Percentiles rank a stretch among this genome's conserved stretches.
These are phyloP conservation scores for Smallanthus sonchifolius DNA, from an alignment of 129 eudicot species.

Conservation along the genomic window DNA sequence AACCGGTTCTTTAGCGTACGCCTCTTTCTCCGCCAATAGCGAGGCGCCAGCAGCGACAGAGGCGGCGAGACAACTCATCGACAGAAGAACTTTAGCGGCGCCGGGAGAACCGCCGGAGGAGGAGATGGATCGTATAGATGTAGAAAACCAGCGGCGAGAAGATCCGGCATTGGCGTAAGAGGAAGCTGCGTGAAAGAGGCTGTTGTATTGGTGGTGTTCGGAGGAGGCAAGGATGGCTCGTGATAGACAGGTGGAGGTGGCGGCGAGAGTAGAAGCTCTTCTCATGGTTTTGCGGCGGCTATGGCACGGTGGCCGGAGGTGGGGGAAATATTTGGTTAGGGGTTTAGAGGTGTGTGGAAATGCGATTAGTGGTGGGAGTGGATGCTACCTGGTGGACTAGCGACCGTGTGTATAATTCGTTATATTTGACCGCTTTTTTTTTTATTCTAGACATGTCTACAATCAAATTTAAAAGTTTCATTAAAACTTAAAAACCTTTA, in stretches of 20 bases:
- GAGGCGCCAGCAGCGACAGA: slow-evolving; percentile 33
- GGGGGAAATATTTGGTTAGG: background rate
- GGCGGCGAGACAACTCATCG: slow-evolving; percentile 33
- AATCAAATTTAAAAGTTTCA: too few relatives aligned
- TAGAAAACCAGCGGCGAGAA: slow-evolving; percentile 47
- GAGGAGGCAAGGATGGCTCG: slow-evolving; percentile 35
- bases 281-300: slow-evolving; percentile 27
- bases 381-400: slow-evolving; percentile 28
- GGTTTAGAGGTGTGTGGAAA: slow-evolving; percentile 17
- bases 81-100: slow-evolving; percentile 8
- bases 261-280: slow-evolving; percentile 39
- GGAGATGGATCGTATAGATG: slow-evolving; percentile 19
- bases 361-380: background rate
- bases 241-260: slow-evolving; percentile 38
- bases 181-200: slow-evolving; percentile 40
- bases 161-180: slow-evolving; percentile 33
- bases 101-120: background rate
- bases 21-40: slow-evolving; percentile 30
- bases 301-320: slow-evolving; percentile 1
- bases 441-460: too few relatives aligned
- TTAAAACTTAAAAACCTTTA: too few relatives aligned
- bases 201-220: slow-evolving; percentile 30
- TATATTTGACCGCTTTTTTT: background rate
- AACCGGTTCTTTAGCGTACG: slow-evolving; percentile 44
- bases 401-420: background rate